Percentiles rank a stretch among this genome's conserved stretches.
Evolutionary conservation across 768 basidiomycete genomes (phyloP).

Genomic region (Vararia minispora): DNA sequence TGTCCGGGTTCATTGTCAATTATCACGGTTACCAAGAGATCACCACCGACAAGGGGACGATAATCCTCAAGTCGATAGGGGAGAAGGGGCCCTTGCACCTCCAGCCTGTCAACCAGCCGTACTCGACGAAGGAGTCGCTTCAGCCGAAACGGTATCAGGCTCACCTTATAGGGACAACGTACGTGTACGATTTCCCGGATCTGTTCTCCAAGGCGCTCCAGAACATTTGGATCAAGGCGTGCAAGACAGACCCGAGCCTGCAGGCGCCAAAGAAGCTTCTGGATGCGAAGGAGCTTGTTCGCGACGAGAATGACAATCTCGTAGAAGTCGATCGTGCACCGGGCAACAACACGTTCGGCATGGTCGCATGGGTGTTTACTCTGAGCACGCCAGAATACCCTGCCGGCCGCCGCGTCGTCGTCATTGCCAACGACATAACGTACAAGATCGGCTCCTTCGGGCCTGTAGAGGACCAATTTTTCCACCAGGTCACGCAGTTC

Average conservation of each 20-base stretch:
- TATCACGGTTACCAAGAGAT: constrained; percentile 98
- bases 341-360: constrained; percentile 91
- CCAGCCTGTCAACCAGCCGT: constrained; percentile 86
- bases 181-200: constrained; percentile 99
- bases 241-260: constrained; percentile 51
- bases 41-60: constrained; percentile 88
- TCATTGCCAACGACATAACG: constrained; percentile 97
- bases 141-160: constrained; percentile 99
- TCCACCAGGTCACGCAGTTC: constrained; percentile 89
- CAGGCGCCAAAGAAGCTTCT: constrained; percentile 68
- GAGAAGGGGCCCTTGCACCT: constrained; percentile 95
- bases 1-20: constrained; percentile 97
- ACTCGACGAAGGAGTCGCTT: constrained; percentile 95
- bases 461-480: constrained; percentile 91
- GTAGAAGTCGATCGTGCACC: constrained; percentile 86
- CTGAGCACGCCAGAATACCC: constrained; percentile 89
- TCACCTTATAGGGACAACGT: constrained; percentile 95
- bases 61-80: constrained; percentile 95
- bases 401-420: constrained; percentile 74
- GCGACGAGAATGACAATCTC: constrained; percentile 88
- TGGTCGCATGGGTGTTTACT: constrained; percentile 97
- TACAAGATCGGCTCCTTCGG: constrained; percentile 98
- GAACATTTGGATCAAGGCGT: constrained; percentile 79
- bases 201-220: constrained; percentile 96
- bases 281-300: constrained; percentile 80